Conservation (phyloP, 352 stramenopile genomes). For the Phytophthora europaea region DNA sequence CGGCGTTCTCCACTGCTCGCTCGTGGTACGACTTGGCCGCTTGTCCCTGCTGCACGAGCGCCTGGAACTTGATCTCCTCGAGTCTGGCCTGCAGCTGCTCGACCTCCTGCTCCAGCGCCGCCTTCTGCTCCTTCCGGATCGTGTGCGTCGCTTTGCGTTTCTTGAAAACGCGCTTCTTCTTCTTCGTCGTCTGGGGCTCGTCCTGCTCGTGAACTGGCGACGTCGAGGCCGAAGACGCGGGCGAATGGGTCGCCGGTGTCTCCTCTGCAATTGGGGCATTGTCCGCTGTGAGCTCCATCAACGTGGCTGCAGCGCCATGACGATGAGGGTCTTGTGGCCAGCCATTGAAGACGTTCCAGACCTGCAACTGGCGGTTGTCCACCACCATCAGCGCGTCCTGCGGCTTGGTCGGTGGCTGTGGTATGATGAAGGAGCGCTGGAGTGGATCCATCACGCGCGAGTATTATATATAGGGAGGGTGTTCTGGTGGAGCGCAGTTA, state of each 20-base stretch:
- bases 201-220: neutral
- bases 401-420: neutral
- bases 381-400: slow-evolving; percentile 30
- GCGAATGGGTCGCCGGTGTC: slow-evolving; percentile 8
- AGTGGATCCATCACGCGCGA: slow-evolving; percentile 23
- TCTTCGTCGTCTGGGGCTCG: slow-evolving; percentile 4
- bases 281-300: slow-evolving; percentile 9
- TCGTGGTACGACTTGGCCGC: slow-evolving; percentile 31
- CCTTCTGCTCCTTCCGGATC: slow-evolving; percentile 55
- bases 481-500: neutral
- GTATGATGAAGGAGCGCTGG: neutral
- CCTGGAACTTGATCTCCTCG: slow-evolving; percentile 48
- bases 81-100: slow-evolving; percentile 39
- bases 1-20: slow-evolving; percentile 31
- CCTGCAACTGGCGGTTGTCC: slow-evolving; percentile 36
- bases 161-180: slow-evolving; percentile 47
- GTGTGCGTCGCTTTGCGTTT: slow-evolving; percentile 52
- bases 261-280: slow-evolving; percentile 1
- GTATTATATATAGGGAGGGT: neutral
- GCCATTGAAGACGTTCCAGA: slow-evolving; percentile 20
- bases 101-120: slow-evolving; percentile 41
- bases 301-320: slow-evolving; percentile 17
- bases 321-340: slow-evolving; percentile 11
- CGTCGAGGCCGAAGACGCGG: slow-evolving; percentile 15
- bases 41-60: slow-evolving; percentile 38